phyloP scores from a whole-genome alignment of 129 eudicot species.

The Daucus carota region DH1_v3.0 NC_030385.2:36168001-36168500 shows the following conservation, averaged over 20 bases:
- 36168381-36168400: slow-evolving; percentile 25
- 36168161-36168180: slow-evolving; percentile 13
- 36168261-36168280: slow-evolving; percentile 17
- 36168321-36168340: slow-evolving; percentile 19
- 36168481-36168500: not conserved
- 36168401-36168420: slow-evolving; percentile 12
- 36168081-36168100: slow-evolving; percentile 9
- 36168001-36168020: not conserved
- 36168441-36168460: slow-evolving; percentile 5
- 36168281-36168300: not conserved
- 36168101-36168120: slow-evolving; percentile 17
- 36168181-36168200: slow-evolving; percentile 8
- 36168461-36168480: not conserved
- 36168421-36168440: slow-evolving; percentile 15
- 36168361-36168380: slow-evolving; percentile 19
- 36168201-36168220: slow-evolving; percentile 6
- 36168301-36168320: slow-evolving; percentile 21
- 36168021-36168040: not conserved
- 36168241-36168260: slow-evolving; percentile 18
- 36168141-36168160: slow-evolving; percentile 15
- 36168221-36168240: slow-evolving; percentile 11
- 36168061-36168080: slow-evolving; percentile 16
- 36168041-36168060: slow-evolving; percentile 10
- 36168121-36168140: slow-evolving; percentile 16
- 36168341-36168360: slow-evolving; percentile 10